Evolutionary conservation across 306 rosid genomes (phyloP).

Genomic region (Vigna hirtella): DNA sequence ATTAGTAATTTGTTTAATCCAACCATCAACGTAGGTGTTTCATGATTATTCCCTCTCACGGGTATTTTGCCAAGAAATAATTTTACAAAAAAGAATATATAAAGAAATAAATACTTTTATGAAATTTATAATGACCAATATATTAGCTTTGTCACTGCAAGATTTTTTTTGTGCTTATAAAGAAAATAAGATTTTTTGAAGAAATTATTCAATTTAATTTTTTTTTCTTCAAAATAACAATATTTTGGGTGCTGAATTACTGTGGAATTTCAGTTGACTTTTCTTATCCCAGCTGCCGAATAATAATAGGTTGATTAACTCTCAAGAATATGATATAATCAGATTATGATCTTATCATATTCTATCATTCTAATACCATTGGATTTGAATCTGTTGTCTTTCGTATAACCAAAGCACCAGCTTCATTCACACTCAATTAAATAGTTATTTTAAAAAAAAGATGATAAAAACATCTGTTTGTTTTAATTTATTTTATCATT

Average conservation of each 20-base stretch:
- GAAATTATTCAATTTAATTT: not conserved
- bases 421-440: slow-evolving; percentile 15
- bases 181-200: not conserved
- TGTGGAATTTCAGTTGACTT: slow-evolving; percentile 35
- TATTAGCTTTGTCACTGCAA: no score
- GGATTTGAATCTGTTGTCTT: slow-evolving; percentile 19
- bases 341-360: slow-evolving; percentile 24
- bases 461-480: no score
- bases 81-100: no score
- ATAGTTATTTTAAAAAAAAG: no score
- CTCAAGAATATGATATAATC: slow-evolving; percentile 26
- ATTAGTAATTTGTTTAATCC: no score
- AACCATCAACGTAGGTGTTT: no score
- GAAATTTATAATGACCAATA: no score
- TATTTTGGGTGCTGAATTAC: not conserved
- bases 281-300: slow-evolving; percentile 35
- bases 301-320: slow-evolving; percentile 34
- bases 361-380: slow-evolving; percentile 12
- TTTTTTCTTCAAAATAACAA: not conserved
- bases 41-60: no score
- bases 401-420: slow-evolving; percentile 6
- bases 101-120: no score
- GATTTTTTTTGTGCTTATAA: not conserved
- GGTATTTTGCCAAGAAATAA: no score
- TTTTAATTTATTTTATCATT: not conserved